A percentile compares a stretch with the other conserved stretches of the same genome.
Evolutionary conservation across 208 protist species (phyloP).

Genomic region (Trypanosoma platydactyli): DNA sequence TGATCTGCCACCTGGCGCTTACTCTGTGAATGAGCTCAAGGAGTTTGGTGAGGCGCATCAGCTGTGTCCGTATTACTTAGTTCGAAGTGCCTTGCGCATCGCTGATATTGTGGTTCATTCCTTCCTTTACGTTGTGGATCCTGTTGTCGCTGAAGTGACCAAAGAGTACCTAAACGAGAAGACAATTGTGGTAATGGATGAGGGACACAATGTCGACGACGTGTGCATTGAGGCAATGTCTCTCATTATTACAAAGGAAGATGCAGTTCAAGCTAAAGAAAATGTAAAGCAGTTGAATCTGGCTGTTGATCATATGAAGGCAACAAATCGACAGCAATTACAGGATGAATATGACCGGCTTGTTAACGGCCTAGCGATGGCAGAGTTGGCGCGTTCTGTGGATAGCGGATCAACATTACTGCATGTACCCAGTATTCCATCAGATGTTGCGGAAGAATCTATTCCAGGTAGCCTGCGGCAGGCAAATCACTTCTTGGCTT

Average conservation of each 20-base stretch:
- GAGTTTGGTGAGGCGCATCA: slow-evolving; percentile 85
- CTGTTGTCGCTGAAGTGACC: slow-evolving; percentile 95
- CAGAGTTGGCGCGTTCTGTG: slow-evolving; percentile 57
- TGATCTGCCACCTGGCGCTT: slow-evolving; percentile 93
- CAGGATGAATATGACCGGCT: slow-evolving; percentile 94
- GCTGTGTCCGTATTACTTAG: slow-evolving; percentile 97
- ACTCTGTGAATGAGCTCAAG: slow-evolving; percentile 96
- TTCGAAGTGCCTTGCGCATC: slow-evolving; percentile 80
- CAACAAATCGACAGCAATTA: slow-evolving; percentile 87
- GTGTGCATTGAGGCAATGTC: slow-evolving; percentile 99
- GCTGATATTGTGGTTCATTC: slow-evolving; percentile 98
- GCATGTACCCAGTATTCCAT: slow-evolving; percentile 43
- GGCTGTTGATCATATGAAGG: slow-evolving; percentile 78
- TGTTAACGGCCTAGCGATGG: slow-evolving; percentile 88
- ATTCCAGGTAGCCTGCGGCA: slow-evolving; percentile 96
- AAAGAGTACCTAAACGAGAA: slow-evolving; percentile 92
- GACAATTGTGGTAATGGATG: slow-evolving; percentile 99
- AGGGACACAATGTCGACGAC: slow-evolving; percentile 99
- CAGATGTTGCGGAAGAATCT: slow-evolving; percentile 89
- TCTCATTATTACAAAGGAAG: slow-evolving; percentile 93
- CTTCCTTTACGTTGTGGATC: slow-evolving; percentile 99
- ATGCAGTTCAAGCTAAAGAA: slow-evolving; percentile 77
- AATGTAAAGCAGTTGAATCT: slow-evolving; percentile 81
- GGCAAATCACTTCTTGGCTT: slow-evolving; percentile 95
- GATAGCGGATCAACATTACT: slow-evolving; percentile 18